These are phyloP conservation scores for Cladophialophora carrionii DNA, from an alignment of 2,329 filamentous ascomycete species.

Conservation along the genomic window DNA sequence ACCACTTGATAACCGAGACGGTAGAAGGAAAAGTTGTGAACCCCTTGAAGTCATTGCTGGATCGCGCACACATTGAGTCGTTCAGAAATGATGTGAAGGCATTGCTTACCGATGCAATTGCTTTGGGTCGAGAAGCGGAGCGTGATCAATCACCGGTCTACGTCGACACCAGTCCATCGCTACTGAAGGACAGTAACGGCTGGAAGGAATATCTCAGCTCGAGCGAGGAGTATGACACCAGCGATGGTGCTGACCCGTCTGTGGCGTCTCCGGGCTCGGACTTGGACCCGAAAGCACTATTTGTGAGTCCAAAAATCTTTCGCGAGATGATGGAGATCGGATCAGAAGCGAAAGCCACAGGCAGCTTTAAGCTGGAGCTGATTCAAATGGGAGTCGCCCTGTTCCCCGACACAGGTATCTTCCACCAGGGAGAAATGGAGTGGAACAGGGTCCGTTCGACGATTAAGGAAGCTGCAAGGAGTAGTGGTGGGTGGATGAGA, in stretches of 20 bases:
- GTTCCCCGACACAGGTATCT: not conserved
- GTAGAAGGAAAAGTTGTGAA: not conserved
- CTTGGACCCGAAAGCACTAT: not conserved
- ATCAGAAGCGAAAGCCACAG: not conserved
- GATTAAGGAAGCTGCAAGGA: not conserved
- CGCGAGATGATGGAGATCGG: not conserved
- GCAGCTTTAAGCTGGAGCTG: not conserved
- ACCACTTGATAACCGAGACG: not conserved
- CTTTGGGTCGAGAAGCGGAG: conserved; percentile 14
- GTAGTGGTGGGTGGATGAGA: not conserved
- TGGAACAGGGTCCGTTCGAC: not conserved
- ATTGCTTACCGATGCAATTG: conserved; percentile 4
- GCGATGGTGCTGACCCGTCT: not conserved
- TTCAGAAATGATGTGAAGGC: conserved; percentile 4
- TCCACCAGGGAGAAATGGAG: not conserved
- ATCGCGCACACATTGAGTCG: not conserved
- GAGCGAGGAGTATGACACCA: not conserved
- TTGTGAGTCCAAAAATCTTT: not conserved
- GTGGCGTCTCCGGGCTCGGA: not conserved
- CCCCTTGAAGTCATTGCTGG: not conserved
- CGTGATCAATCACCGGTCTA: conserved; percentile 13
- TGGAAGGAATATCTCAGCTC: not conserved
- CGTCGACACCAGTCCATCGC: not conserved
- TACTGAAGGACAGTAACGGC: not conserved
- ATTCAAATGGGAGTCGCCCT: not conserved